These are phyloP conservation scores for Ilex asprella DNA, from an alignment of 257 asterid genomes.

Conservation along the genomic window DNA sequence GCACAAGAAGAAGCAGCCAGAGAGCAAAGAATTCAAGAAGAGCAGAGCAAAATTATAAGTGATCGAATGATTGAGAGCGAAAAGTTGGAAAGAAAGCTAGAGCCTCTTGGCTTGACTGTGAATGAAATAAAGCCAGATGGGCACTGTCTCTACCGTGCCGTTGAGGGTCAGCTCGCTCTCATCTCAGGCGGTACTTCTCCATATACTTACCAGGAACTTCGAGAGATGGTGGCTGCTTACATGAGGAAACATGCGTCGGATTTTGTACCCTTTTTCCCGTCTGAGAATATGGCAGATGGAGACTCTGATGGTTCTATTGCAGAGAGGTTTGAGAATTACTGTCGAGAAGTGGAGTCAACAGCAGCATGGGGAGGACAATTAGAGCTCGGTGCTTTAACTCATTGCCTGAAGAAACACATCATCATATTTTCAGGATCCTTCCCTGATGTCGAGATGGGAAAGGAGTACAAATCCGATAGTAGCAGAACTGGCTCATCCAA, in stretches of 20 bases:
- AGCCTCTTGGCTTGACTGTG: constrained; percentile 71
- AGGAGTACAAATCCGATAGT: constrained; percentile 60
- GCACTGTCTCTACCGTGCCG: constrained; percentile 93
- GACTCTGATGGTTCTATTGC: constrained; percentile 39
- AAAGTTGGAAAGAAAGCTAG: constrained; percentile 59
- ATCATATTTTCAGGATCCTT: constrained; percentile 80
- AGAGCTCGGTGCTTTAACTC: constrained; percentile 90
- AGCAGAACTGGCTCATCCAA: constrained; percentile 20
- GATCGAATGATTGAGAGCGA: constrained; percentile 57
- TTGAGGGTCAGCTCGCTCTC: constrained; percentile 75
- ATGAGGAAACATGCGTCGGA: constrained; percentile 70
- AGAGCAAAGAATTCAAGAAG: constrained; percentile 87
- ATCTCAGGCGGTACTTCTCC: constrained; percentile 61
- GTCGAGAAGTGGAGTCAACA: constrained; percentile 75
- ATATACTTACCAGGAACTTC: constrained; percentile 55
- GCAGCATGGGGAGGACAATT: constrained; percentile 99
- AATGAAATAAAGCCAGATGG: constrained; percentile 93
- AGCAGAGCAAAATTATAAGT: constrained; percentile 68
- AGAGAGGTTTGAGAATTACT: constrained; percentile 74
- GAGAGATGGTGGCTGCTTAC: constrained; percentile 80
- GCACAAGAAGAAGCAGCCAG: constrained; percentile 94
- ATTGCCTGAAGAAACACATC: constrained; percentile 79
- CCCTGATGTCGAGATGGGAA: constrained; percentile 99
- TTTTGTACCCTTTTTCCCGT: constrained; percentile 70
- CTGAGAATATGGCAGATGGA: constrained; percentile 50